Conservation (phyloP, 1,139 yeast genomes). For the Candida tropicalis region DNA sequence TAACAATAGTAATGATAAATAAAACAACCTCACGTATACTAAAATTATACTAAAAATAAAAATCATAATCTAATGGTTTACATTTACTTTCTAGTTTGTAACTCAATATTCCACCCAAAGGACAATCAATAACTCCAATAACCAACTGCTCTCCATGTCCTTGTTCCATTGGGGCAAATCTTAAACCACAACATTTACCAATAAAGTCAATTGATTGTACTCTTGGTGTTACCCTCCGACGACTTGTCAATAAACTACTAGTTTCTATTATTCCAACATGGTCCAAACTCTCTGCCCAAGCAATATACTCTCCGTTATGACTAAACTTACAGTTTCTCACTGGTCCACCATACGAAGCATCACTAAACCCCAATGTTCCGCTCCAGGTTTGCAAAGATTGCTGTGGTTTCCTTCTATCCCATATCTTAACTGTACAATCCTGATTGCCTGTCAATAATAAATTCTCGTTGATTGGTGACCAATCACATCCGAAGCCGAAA, state of each 20-base stretch:
- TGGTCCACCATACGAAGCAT: conserved; percentile 39
- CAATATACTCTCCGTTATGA: conserved; percentile 43
- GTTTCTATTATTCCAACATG: conserved; percentile 54
- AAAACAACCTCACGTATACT: not conserved
- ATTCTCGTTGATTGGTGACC: conserved; percentile 49
- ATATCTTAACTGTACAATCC: conserved; percentile 58
- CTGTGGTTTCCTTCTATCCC: conserved; percentile 47
- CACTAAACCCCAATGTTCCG: conserved; percentile 36
- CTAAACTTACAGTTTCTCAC: conserved; percentile 58
- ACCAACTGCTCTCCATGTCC: conserved; percentile 52
- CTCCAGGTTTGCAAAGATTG: conserved; percentile 34
- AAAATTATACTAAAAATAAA: conserved; percentile 24
- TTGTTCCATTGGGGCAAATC: conserved; percentile 47
- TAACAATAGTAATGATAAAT: not conserved
- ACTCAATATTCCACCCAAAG: conserved; percentile 60
- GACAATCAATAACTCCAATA: conserved; percentile 57
- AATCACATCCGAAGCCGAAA: conserved; percentile 63
- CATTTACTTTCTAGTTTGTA: conserved; percentile 41
- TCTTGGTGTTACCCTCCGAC: conserved; percentile 20
- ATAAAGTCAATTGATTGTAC: conserved; percentile 56
- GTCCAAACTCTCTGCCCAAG: conserved; percentile 65
- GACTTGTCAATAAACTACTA: conserved; percentile 25
- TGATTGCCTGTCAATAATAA: conserved; percentile 60
- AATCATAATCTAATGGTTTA: conserved; percentile 44
- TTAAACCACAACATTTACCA: conserved; percentile 62